phyloP scores from a whole-genome alignment of 225 moss, liverwort and hornwort species.

The Sphagnum contortum region DNA sequence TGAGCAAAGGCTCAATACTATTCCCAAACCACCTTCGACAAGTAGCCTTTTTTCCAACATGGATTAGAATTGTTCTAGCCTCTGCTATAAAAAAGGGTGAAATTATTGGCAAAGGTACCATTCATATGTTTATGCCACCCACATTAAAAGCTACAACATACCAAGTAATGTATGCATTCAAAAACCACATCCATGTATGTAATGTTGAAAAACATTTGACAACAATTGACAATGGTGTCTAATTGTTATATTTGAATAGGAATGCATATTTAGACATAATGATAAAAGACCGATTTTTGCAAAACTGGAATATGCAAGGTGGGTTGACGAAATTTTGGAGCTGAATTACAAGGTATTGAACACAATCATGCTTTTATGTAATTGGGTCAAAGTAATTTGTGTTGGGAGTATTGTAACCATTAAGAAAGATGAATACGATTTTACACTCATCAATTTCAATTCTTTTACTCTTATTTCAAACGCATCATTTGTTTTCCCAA shows the following conservation, averaged over 20 bases:
- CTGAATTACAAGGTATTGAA: neutral
- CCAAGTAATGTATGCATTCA: neutral
- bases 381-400: neutral
- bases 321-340: neutral
- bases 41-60: too few species aligned
- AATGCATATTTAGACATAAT: neutral
- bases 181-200: neutral
- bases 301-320: neutral
- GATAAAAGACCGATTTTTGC: neutral
- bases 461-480: neutral
- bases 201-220: neutral
- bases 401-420: neutral
- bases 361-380: neutral
- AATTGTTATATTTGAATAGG: neutral
- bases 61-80: too few species aligned
- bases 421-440: neutral
- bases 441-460: neutral
- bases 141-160: neutral
- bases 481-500: neutral
- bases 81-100: too few species aligned
- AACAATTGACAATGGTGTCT: neutral
- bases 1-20: too few species aligned
- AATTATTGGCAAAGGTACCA: neutral
- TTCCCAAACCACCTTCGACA: too few species aligned
- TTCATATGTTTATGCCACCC: neutral